A percentile compares a stretch with the other conserved stretches of the same genome.
Conservation (phyloP, 164 flowering plant species). For the Vitis labrusca region DNA sequence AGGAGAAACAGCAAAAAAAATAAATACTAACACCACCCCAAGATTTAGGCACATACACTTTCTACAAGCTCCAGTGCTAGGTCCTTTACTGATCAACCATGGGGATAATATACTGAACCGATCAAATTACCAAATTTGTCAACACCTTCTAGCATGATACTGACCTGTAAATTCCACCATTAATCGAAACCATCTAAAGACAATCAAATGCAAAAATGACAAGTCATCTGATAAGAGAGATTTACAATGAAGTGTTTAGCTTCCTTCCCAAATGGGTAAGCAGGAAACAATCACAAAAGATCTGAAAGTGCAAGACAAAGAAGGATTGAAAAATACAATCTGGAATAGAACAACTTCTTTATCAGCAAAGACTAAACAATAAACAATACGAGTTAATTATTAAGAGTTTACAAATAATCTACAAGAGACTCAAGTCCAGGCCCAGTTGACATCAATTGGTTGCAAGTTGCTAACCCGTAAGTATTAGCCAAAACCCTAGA, state of each 20-base stretch:
- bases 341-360: no score
- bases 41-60: conserved; percentile 53
- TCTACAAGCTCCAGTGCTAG: conserved; percentile 87
- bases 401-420: no score
- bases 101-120: conserved; percentile 88
- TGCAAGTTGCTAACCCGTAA: no score
- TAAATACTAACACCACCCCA: neutral
- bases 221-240: neutral
- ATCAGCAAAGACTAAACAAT: no score
- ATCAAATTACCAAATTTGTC: conserved; percentile 89
- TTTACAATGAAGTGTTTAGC: conserved; percentile 82
- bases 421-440: no score
- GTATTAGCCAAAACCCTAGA: no score
- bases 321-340: no score
- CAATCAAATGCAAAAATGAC: neutral
- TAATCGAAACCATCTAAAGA: conserved; percentile 15
- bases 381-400: no score
- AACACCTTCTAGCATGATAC: conserved; percentile 89
- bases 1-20: conserved; percentile 1
- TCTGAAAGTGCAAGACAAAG: no score
- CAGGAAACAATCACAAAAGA: conserved; percentile 30
- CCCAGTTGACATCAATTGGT: no score
- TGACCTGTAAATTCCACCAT: conserved; percentile 56
- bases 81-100: conserved; percentile 86
- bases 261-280: conserved; percentile 72